These are phyloP conservation scores for Hypoxylon sp. DNA, from an alignment of 2,329 filamentous ascomycete genomes.

Conservation along the genomic window DNA sequence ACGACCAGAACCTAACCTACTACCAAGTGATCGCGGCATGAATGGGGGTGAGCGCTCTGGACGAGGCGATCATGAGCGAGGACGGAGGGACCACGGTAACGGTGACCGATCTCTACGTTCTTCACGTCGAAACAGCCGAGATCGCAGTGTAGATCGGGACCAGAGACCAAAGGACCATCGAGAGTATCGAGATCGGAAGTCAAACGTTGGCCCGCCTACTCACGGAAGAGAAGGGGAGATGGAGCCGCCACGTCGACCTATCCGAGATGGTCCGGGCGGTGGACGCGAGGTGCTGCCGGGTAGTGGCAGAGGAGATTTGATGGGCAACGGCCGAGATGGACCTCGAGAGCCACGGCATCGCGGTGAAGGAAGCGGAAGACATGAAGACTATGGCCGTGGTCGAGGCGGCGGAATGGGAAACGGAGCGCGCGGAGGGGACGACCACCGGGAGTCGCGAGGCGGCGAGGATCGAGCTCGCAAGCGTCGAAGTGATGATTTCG, in stretches of 20 bases:
- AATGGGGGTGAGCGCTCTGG: constrained; percentile 46
- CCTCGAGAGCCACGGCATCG: constrained; percentile 45
- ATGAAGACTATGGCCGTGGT: constrained; percentile 45
- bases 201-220: constrained; percentile 36
- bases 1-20: constrained; percentile 53
- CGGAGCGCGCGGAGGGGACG: constrained; percentile 48
- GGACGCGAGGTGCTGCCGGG: constrained; percentile 35
- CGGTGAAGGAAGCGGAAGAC: constrained; percentile 42
- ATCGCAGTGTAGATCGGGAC: constrained; percentile 57
- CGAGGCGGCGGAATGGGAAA: constrained; percentile 47
- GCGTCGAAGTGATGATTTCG: constrained; percentile 59
- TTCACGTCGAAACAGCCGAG: constrained; percentile 59
- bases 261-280: constrained; percentile 36
- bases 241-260: constrained; percentile 42
- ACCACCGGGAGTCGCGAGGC: constrained; percentile 46
- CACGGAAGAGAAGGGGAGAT: constrained; percentile 44
- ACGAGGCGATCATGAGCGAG: constrained; percentile 48
- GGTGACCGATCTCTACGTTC: constrained; percentile 50
- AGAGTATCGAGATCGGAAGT: constrained; percentile 44
- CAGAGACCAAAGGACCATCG: constrained; percentile 49
- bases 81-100: constrained; percentile 54
- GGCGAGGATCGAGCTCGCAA: constrained; percentile 52
- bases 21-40: constrained; percentile 46
- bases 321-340: constrained; percentile 39
- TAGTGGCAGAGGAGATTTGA: constrained; percentile 35